phyloP scores from a whole-genome alignment of 169 alveolate species.

The Plasmodium falciparum region DNA sequence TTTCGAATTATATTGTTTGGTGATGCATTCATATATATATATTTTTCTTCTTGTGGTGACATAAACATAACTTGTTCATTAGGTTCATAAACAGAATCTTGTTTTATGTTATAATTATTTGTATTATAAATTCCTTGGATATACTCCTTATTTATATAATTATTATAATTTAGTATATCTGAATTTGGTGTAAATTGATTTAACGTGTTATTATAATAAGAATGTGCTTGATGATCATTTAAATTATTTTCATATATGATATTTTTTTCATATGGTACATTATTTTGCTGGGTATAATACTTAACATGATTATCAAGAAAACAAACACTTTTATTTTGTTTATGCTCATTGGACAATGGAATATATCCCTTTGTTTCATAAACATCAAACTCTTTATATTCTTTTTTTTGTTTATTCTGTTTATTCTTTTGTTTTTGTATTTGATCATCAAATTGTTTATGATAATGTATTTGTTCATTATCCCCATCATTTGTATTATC shows the following conservation, averaged over 20 bases:
- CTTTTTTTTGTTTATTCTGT: neutral
- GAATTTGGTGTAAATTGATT: neutral
- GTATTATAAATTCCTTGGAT: neutral
- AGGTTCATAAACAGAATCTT: neutral
- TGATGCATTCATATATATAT: neutral
- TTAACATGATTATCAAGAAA: conserved; percentile 8
- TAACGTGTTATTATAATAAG: conserved; percentile 4
- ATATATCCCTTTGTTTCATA: conserved; percentile 36
- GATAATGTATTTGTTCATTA: neutral
- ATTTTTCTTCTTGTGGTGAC: neutral
- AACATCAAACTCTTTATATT: neutral
- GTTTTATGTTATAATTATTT: neutral
- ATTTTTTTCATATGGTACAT: neutral
- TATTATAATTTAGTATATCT: neutral
- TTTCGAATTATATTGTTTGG: too few relatives aligned
- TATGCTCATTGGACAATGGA: conserved; percentile 3
- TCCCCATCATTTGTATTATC: neutral
- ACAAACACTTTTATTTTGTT: conserved; percentile 13
- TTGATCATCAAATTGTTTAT: too few relatives aligned
- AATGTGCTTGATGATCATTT: neutral
- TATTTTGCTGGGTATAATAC: neutral
- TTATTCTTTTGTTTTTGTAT: too few relatives aligned
- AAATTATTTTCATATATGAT: neutral
- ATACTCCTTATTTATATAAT: neutral
- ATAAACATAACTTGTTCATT: neutral